These are phyloP conservation scores for Boletellus emodensis DNA, from an alignment of 768 basidiomycete species.

Conservation along the genomic window DNA sequence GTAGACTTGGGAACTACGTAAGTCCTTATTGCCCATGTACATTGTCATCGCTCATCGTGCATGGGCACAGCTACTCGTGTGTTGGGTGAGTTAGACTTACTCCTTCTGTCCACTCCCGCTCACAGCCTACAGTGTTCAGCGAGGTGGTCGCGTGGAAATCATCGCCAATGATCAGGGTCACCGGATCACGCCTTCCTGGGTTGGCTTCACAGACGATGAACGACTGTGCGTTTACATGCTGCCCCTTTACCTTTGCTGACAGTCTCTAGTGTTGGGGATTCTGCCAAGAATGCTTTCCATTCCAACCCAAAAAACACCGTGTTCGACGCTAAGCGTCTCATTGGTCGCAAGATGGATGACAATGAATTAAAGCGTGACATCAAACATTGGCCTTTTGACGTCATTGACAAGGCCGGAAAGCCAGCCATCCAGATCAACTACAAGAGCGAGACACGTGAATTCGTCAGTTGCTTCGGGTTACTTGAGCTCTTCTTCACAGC, in stretches of 20 bases:
- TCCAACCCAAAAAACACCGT: constrained; percentile 91
- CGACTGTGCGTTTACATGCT: constrained; percentile 41
- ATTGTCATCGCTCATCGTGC: constrained; percentile 14
- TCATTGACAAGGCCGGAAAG: constrained; percentile 76
- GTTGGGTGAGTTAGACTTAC: constrained; percentile 64
- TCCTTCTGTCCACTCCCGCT: not conserved
- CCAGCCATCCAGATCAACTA: constrained; percentile 74
- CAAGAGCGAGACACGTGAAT: constrained; percentile 75
- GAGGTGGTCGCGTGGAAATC: constrained; percentile 82
- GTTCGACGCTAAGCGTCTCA: constrained; percentile 95
- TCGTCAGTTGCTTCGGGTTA: constrained; percentile 51
- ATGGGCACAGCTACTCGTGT: constrained; percentile 74
- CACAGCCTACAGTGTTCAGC: constrained; percentile 58
- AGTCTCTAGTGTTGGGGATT: constrained; percentile 69
- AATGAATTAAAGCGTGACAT: constrained; percentile 75
- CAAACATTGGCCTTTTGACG: constrained; percentile 90
- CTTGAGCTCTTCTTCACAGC: not conserved
- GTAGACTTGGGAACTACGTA: constrained; percentile 91
- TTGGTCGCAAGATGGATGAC: constrained; percentile 83
- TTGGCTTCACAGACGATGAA: constrained; percentile 75
- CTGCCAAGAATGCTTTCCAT: constrained; percentile 94
- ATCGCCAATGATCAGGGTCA: constrained; percentile 89
- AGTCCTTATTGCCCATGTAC: constrained; percentile 15
- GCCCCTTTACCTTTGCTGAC: not conserved
- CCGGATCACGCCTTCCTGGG: constrained; percentile 89